Evolutionary conservation across 2,329 filamentous ascomycete genomes (phyloP), one percentile per base, ranked within the genome.

Genomic region (Mollisiaceae sp.): DNA sequence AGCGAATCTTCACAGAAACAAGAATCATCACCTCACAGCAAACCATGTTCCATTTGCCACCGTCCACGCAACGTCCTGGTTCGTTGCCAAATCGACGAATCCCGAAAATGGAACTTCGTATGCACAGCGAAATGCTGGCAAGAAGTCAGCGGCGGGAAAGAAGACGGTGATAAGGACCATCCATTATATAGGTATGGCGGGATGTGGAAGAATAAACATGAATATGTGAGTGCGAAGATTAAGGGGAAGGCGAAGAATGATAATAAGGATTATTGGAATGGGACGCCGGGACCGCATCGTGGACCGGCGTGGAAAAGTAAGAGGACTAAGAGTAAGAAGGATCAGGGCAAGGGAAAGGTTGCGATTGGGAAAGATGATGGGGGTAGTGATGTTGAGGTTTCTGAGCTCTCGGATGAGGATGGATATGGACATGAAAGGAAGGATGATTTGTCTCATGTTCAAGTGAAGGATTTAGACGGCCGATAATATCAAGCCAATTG

Each of bases 181-280:
- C 55, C 38, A n/a, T 36, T 38, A 32, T 70, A 67, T 57, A 54
- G 52, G 38, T 70, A 70, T 55, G 68, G 68, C 1, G 68, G 64
- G 4, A 70, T 67, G 66, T 70, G 68, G 68, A 68, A 67, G 60
- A 67, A 70, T 45, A 70, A 68, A 14, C 64, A 70, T 50, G 66
- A 70, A 36, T 65, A 38, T 18, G 68, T 65, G 3, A 70, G 68
- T 62, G 68, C 64, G 38, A 70, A 65, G 58, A 70, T 68, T 20
- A 70, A 68, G 52, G 68, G 68, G 8, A 70, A 55, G 50, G 68
- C 66, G 18, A 67, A 64, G 41, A 50, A 62, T 15, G 55, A 63
- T 20, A 67, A 65, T 38, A 39, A 57, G 52, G 47, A 39, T 35
- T 8, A 8, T 4, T 56, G 24, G 24, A 56, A 57, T 27, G 54